Evolutionary conservation across 2,329 filamentous ascomycete species (phyloP), one percentile per base, ranked within the genome.

Genomic region (Nectriaceae sp.): DNA sequence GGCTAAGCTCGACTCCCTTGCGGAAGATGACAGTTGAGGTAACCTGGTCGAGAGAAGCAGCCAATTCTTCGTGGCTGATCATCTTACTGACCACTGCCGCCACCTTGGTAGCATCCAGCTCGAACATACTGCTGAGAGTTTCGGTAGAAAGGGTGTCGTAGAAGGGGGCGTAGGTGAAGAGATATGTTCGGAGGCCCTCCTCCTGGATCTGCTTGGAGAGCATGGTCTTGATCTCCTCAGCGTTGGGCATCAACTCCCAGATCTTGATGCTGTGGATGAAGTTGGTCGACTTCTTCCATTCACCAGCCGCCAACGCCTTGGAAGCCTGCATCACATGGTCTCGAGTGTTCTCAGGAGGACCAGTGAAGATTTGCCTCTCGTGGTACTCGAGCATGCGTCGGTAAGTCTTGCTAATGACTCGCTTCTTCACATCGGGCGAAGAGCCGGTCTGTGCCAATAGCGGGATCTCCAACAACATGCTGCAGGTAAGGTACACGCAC

Each of bases 251-350:
- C 59, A 99, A 82, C 46, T 99, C 94, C 94, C 94, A 99, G 70
- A 99, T 99, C 84, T 97, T 99, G 78, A 99, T 99, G 66, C 87
- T 90, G 78, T 94, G 91, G 72, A 99, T 92, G 72, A 96, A 94
- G 54, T 88, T 82, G 19, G 87, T 92, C 15, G 92, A 88, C 79
- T 95, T 96, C 84, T 96, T 96, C 94, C 94, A 99, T 75, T 99
- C 94, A 59, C 95, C 94, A 18, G 91, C 92, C 24, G 94, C 93
- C 53, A 99, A 82, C 43, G 94, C 92, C 77, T 97, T 97, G 52
- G 94, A 96, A 13, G 92, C 93, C 77, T 97, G 95, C 90, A 99
- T 97, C 65, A 99, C 93, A 67, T 97, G 94, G 73, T 99, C 94
- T 61, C 94, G 88, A 21, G 95, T 99, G 79, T 99, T 99, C 80